Evolutionary conservation across 805 yeast genomes (phyloP), one percentile per base, ranked within the genome.

Genomic region (Candida ponderosae): DNA sequence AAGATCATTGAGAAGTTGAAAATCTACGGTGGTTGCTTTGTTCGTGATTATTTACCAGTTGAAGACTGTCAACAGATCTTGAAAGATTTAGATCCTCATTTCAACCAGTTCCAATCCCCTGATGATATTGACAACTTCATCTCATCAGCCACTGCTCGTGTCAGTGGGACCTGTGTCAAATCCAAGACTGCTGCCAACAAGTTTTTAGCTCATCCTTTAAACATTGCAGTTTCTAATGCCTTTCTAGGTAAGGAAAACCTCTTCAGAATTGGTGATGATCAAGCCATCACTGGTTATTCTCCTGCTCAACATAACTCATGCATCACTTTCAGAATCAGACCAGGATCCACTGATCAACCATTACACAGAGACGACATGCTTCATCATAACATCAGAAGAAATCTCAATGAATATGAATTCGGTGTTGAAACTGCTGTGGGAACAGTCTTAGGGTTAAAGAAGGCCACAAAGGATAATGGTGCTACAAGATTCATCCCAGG

Each of bases 401-500:
- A 39, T 7, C 36, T 31, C 14, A 51, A 48, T 23, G 30, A 39
- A 18, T 53, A 43, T 34, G 39, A 37, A 6, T 45, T 40, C 19
- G 54, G 55, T 6, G 18, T 39, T 6, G 58, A 53, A 33, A 40
- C 55, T 18, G 40, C 45, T 17, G 33, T 53, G 11, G 58, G 58
- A 3, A 36, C 38, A 13, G 40, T 44, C 27, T 43, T 53, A 7
- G 56, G 46, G 4, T 43, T 51, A 31, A 40, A 46, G 18, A 35
- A 35, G 28, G 40, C 50, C 15, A 35, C 38, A 35, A 21, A 44
- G 31, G 48, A 34, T 16, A 57, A 56, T 40, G 62, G 60, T 4
- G 59, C 57, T 18, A 57, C 62, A 4, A 43, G 60, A 34, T 53
- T 55, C 32, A 51, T 59, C 26, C 54, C 59, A 4, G 63, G 63